These are phyloP conservation scores for Xylariales sp. DNA, from an alignment of 2,329 filamentous ascomycete species.

Conservation along the genomic window DNA sequence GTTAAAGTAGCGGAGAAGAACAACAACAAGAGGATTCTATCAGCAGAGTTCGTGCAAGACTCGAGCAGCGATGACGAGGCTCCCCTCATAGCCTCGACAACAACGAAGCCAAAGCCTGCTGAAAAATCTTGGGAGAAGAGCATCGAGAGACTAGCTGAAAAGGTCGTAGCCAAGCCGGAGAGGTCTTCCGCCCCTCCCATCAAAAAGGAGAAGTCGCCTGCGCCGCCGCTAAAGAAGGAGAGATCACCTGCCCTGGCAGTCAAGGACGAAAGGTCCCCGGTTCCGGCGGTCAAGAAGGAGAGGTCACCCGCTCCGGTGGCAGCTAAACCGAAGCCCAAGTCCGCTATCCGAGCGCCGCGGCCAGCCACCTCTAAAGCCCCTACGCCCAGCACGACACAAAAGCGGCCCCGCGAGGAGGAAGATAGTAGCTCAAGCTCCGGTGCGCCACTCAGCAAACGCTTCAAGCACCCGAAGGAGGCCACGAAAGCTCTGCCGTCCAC, in stretches of 20 bases:
- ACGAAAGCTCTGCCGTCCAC: constrained; percentile 22
- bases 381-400: constrained; percentile 32
- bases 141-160: constrained; percentile 14
- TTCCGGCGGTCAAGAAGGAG: too few relatives aligned
- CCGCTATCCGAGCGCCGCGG: constrained; percentile 24
- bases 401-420: constrained; percentile 49
- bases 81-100: constrained; percentile 29
- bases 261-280: too few relatives aligned
- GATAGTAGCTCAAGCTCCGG: constrained; percentile 58
- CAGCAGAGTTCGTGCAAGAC: constrained; percentile 52
- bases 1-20: constrained; percentile 32
- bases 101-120: constrained; percentile 27
- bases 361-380: constrained; percentile 20
- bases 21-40: constrained; percentile 40
- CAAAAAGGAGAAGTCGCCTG: constrained; percentile 7
- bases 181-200: constrained; percentile 1
- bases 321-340: constrained; percentile 30
- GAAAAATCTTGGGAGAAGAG: constrained; percentile 15
- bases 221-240: constrained; percentile 8
- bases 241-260: constrained; percentile 10
- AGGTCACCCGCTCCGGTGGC: constrained; percentile 14
- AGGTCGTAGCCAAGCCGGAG: constrained; percentile 5
- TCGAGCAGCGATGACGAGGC: constrained; percentile 50
- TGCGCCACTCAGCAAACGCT: constrained; percentile 53
- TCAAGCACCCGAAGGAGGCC: constrained; percentile 41